A percentile compares a stretch with the other conserved stretches of the same genome.
These are phyloP conservation scores for Saraca asoca DNA, from an alignment of 331 rosid genomes.

Conservation along the genomic window DNA sequence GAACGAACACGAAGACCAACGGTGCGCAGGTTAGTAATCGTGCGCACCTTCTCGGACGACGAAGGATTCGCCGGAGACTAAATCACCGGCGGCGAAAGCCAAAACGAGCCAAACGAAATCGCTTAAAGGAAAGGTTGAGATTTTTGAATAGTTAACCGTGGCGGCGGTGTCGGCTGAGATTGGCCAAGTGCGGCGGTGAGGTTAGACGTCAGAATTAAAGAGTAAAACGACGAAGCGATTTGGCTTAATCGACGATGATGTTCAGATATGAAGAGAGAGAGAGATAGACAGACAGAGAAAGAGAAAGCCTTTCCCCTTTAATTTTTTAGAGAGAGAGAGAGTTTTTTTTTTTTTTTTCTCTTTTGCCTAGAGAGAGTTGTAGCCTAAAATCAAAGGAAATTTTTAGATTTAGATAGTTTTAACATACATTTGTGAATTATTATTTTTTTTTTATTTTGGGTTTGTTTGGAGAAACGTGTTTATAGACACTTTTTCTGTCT, in stretches of 20 bases:
- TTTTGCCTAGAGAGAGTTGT: conserved; percentile 20
- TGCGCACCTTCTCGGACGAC: conserved; percentile 45
- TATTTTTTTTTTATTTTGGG: conserved; percentile 1
- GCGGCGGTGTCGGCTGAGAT: conserved; percentile 42
- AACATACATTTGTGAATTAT: not conserved
- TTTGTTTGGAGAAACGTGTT: conserved; percentile 46
- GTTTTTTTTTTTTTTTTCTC: not conserved
- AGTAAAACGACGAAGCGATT: conserved; percentile 54
- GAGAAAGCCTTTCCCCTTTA: conserved; percentile 26
- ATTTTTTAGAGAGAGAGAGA: conserved; percentile 26
- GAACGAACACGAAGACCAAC: conserved; percentile 11
- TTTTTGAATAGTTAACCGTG: conserved; percentile 6
- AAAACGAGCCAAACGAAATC: conserved; percentile 20
- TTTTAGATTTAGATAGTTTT: too few species aligned
- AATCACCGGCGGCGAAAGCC: conserved; percentile 46
- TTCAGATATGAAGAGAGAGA: conserved; percentile 29
- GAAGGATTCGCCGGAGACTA: conserved; percentile 47
- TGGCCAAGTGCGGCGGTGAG: conserved; percentile 43
- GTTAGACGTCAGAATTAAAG: conserved; percentile 49
- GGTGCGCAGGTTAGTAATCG: conserved; percentile 50
- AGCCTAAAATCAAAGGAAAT: too few species aligned
- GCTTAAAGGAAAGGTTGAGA: conserved; percentile 25
- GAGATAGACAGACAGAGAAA: conserved; percentile 33
- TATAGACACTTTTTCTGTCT: conserved; percentile 28
- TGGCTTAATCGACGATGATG: conserved; percentile 67